phyloP scores from a whole-genome alignment of 176 grass and related monocot species.

The Avena atlantica region DNA sequence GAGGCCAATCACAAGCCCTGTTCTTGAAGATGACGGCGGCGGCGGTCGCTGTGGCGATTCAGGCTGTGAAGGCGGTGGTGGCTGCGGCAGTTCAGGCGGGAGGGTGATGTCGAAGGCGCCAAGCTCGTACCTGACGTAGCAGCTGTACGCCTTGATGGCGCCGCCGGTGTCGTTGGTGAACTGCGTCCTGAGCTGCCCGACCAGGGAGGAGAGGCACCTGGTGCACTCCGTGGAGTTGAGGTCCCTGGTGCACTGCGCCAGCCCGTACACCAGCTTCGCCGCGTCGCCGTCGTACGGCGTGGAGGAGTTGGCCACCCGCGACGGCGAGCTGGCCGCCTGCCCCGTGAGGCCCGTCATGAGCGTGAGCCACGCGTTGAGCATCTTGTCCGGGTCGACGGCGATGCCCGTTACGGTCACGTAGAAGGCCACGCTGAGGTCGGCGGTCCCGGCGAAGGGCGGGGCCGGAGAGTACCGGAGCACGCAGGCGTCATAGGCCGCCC shows the following conservation, averaged over 20 bases:
- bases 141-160: conserved; percentile 41
- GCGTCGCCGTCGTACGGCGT: conserved; percentile 5
- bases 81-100: background rate
- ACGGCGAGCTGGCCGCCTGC: background rate
- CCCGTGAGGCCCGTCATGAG: background rate
- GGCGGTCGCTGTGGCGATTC: background rate
- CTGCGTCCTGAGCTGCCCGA: fast-evolving
- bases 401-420: too few species aligned
- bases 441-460: background rate
- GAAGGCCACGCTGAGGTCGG: background rate
- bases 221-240: conserved; percentile 26
- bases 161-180: conserved; percentile 29
- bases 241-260: conserved; percentile 65
- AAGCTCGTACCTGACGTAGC: conserved; percentile 30
- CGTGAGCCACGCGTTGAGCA: background rate
- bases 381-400: background rate
- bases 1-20: background rate
- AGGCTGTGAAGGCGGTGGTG: background rate
- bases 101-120: conserved; percentile 24
- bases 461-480: conserved; percentile 52
- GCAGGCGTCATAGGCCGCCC: conserved; percentile 31
- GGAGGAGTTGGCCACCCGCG: conserved; percentile 9
- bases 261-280: conserved; percentile 29
- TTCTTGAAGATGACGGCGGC: background rate
- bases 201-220: background rate